Base-by-base conservation (phyloP, 1,139 yeast species). In the Saccharomyces hybrid region DNA sequence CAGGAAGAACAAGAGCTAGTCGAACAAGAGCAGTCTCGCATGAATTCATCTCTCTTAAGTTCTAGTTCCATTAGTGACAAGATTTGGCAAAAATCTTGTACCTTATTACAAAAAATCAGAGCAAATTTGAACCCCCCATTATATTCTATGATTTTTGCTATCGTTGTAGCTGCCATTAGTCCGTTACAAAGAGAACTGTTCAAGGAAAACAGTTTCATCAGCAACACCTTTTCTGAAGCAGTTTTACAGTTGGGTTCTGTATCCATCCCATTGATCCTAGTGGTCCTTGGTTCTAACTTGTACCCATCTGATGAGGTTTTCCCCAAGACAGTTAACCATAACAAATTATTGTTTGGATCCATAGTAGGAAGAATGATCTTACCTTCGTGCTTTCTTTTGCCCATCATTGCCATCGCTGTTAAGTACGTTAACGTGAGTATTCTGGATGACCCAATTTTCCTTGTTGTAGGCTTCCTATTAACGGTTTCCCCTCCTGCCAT, bases 111-210 rank as follows among this genome's bases (percentile, higher is more conserved):
- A 7, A 59, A 53, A 32, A 49, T 69, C 26, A 57, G 57, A 21
- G 51, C 63, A 16, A 83, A 83, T 64, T 89, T 93, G 96, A 93
- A 93, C 71, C 97, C 98, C 9, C 99, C 99, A 8, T 75, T 93
- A 59, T 93, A 90, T 78, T 85, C 98, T 11, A 93, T 93, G 98
- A 71, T 88, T 27, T 71, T 85, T 1, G 84, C 97, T 8, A 83
- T 93, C 19, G 59, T 88, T 27, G 91, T 93, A 54, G 99, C 98
- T 0, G 81, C 95, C 0, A 76, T 88, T 16, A 89, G 95, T 2
- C 74, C 78, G 1, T 68, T 91, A 29, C 88, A 88, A 65, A 73
- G 76, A 51, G 78, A 80, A 55, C 80, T 91, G 60, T 91, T 86
- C 71, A 81, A 80, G 53, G 71, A 77, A 46, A 70, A 78, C 57